phyloP scores from a whole-genome alignment of 2,329 filamentous ascomycete genomes.

The Didymella segeticola region DNA sequence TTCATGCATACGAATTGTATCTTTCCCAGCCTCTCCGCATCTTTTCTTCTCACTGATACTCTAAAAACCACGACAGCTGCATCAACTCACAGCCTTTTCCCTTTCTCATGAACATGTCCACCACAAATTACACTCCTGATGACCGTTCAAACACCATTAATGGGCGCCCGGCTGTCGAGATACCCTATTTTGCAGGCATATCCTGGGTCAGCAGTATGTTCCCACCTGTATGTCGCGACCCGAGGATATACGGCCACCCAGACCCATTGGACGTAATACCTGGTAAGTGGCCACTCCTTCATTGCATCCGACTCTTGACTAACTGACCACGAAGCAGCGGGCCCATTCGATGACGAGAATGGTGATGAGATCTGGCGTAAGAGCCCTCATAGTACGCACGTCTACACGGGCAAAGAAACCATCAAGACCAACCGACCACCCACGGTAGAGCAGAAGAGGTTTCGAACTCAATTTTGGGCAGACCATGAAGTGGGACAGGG shows the following conservation, averaged over 20 bases:
- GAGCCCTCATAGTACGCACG: neutral
- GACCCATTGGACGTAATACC: neutral
- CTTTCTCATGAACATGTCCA: too few species aligned
- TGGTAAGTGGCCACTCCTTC: neutral
- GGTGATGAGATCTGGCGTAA: neutral
- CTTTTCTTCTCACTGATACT: too few species aligned
- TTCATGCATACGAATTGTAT: too few species aligned
- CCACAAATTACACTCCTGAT: neutral
- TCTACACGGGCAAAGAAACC: neutral
- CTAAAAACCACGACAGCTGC: too few species aligned
- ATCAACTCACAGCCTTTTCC: too few species aligned
- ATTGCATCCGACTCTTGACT: neutral
- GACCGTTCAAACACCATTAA: neutral
- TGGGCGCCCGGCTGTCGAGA: neutral
- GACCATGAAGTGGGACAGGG: neutral
- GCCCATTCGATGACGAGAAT: neutral
- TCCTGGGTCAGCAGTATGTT: neutral
- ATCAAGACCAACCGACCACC: neutral
- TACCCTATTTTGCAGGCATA: neutral
- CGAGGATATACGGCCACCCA: neutral
- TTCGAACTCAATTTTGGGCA: neutral
- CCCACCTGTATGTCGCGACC: neutral
- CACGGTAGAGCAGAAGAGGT: neutral
- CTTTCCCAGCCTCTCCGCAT: too few species aligned
- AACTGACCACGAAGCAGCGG: neutral